Conservation (phyloP, 306 rosid species). For the Fragaria vesca region DNA sequence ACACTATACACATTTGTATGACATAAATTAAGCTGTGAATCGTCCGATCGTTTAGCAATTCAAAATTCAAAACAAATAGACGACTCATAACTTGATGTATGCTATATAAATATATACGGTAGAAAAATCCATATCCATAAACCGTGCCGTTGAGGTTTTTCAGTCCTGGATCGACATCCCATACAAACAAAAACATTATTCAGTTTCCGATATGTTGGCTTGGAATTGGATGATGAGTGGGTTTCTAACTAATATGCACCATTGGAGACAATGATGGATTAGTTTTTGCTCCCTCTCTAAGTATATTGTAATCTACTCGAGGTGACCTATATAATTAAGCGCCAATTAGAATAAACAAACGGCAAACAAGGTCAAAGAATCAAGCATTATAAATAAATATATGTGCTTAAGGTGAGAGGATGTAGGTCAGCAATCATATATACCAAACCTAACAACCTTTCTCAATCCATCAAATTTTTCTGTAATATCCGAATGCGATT, state of each 20-base stretch:
- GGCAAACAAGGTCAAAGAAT: slow-evolving; percentile 29
- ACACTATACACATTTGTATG: no score
- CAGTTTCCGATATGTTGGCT: not conserved
- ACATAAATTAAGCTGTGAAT: no score
- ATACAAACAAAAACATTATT: not conserved
- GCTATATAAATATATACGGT: no score
- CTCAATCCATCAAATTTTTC: not conserved
- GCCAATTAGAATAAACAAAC: not conserved
- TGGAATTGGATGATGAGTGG: slow-evolving; percentile 38
- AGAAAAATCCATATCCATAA: no score
- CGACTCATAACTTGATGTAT: no score
- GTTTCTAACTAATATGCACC: slow-evolving; percentile 23
- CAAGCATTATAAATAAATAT: slow-evolving; percentile 1
- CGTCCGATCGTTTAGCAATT: no score
- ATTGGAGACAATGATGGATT: slow-evolving; percentile 23
- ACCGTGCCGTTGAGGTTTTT: slow-evolving; percentile 1
- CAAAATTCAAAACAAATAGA: no score
- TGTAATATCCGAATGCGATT: slow-evolving; percentile 1
- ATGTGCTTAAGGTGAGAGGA: slow-evolving; percentile 24
- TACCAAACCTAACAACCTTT: slow-evolving; percentile 52
- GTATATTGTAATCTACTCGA: not conserved
- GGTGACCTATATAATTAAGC: not conserved
- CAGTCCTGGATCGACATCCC: not conserved
- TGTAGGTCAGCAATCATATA: slow-evolving; percentile 32
- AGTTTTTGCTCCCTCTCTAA: not conserved